Conservation (phyloP, 106 monocot species). For the Acorus calamus region DNA sequence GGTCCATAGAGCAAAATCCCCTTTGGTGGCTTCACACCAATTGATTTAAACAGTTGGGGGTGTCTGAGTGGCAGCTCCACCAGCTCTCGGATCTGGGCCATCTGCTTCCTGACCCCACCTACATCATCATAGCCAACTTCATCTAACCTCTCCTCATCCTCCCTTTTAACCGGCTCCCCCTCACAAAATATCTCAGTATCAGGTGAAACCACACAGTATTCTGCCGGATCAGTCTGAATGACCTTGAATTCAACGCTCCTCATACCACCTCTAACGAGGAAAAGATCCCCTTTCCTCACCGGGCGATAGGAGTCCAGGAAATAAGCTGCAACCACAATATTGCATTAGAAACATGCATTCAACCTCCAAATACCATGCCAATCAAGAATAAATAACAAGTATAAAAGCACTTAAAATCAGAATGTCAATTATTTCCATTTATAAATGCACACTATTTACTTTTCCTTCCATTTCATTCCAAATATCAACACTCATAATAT, state of each 20-base stretch:
- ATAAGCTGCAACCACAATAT: slow-evolving; percentile 29
- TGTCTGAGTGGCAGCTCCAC: slow-evolving; percentile 84
- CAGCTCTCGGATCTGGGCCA: slow-evolving; percentile 87
- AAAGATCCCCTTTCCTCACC: slow-evolving; percentile 47
- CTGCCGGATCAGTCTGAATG: slow-evolving; percentile 47
- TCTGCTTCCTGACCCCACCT: slow-evolving; percentile 59
- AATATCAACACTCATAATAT: too few species aligned
- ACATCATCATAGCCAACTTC: slow-evolving; percentile 38
- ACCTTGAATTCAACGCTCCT: slow-evolving; percentile 61
- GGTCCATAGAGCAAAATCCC: slow-evolving; percentile 80
- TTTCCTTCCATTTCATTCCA: too few species aligned
- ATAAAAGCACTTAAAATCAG: background rate
- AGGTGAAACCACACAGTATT: slow-evolving; percentile 52
- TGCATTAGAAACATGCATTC: background rate
- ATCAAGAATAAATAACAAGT: background rate
- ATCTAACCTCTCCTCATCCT: slow-evolving; percentile 53
- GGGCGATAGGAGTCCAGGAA: slow-evolving; percentile 59
- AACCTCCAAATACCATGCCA: background rate
- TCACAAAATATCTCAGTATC: slow-evolving; percentile 59
- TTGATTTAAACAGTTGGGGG: slow-evolving; percentile 84
- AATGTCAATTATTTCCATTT: too few species aligned
- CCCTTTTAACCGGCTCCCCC: slow-evolving; percentile 51
- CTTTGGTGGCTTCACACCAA: slow-evolving; percentile 87
- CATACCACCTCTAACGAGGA: slow-evolving; percentile 59
- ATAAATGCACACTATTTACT: too few species aligned